Evolutionary conservation across 352 stramenopile genomes (phyloP).

Genomic region (Phytophthora capsici): DNA sequence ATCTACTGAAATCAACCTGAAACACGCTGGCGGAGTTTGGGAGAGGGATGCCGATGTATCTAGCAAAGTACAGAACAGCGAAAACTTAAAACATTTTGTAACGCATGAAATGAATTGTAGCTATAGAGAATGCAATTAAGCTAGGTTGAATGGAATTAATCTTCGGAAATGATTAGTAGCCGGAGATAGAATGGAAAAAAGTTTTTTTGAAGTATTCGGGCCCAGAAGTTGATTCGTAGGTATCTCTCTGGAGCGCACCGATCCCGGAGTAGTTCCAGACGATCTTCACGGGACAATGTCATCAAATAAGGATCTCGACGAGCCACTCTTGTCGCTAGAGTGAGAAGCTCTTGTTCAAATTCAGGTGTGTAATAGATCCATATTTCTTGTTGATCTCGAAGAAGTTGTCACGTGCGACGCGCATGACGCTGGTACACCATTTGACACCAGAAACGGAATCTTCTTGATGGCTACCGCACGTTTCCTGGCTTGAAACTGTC

Average conservation of each 20-base stretch:
- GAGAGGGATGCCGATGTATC: no score
- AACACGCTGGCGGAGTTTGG: no score
- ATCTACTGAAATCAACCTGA: no score
- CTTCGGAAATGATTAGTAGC: no score
- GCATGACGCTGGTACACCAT: slow-evolving; percentile 74
- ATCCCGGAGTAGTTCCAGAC: slow-evolving; percentile 48
- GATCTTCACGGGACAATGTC: slow-evolving; percentile 47
- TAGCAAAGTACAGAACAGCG: no score
- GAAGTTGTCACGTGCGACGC: slow-evolving; percentile 57
- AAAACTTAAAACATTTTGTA: no score
- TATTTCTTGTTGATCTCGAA: slow-evolving; percentile 65
- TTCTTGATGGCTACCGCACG: slow-evolving; percentile 77
- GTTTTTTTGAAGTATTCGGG: slow-evolving; percentile 32
- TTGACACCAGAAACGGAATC: slow-evolving; percentile 81
- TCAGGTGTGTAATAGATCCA: slow-evolving; percentile 77
- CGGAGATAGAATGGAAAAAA: no score
- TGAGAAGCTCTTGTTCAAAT: slow-evolving; percentile 63
- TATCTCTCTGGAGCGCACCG: slow-evolving; percentile 61
- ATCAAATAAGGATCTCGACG: slow-evolving; percentile 75
- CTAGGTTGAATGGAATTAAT: no score
- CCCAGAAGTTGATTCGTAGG: slow-evolving; percentile 45
- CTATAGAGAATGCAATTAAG: no score
- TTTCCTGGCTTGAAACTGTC: slow-evolving; percentile 57
- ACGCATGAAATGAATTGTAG: no score
- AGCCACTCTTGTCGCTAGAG: slow-evolving; percentile 53